Base-by-base conservation (phyloP, 441 rosid species). In the Gossypium laxum region DNA sequence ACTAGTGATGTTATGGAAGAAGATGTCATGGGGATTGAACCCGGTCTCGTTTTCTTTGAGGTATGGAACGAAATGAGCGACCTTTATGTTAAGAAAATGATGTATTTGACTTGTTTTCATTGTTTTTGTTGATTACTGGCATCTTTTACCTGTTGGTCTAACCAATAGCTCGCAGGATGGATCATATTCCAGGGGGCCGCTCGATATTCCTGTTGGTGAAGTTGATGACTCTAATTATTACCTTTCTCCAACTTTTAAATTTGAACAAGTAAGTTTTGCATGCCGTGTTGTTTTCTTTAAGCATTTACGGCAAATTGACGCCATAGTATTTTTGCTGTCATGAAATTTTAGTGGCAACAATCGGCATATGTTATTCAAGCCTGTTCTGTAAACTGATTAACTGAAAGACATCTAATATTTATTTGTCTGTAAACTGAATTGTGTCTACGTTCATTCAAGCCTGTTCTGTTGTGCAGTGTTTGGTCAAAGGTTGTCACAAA, bases 401-500 rank as follows among this genome's bases (percentile, higher is more conserved):
- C 15, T 41, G 30, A 59, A 26, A 26, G 19, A n/a, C 19, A 12
- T 5, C 12, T 28, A 28, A 59, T 28, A 59, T 28, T 28, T 14
- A 14, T n/a, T 28, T 34, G 14, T 8, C 0, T 14, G 24, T 50
- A 67, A 67, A 67, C 4, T 51, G 38, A 24, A 28, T 51, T 0
- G 6, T 67, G 19, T 26, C 2, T 24, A 5, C 47, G 1, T 61
- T 14, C 47, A 32, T 32, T 15, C 14, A 62, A 52, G 41, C 43
- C 72, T 68, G 24, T 72, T 69, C 38, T 66, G 34, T 6, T 61
- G 69, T 41, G 70, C 47, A 93, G 97, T 91, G 96, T 78, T 71
- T 93, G 87, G 98, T 93, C 63, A 93, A 91, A 84, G 96, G 98
- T 73, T 93, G 96, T 80, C 97, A 93, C 84, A 93, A 88, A 82